These are phyloP conservation scores for Castanea crenata DNA, from an alignment of 306 rosid genomes.

Conservation along the genomic window DNA sequence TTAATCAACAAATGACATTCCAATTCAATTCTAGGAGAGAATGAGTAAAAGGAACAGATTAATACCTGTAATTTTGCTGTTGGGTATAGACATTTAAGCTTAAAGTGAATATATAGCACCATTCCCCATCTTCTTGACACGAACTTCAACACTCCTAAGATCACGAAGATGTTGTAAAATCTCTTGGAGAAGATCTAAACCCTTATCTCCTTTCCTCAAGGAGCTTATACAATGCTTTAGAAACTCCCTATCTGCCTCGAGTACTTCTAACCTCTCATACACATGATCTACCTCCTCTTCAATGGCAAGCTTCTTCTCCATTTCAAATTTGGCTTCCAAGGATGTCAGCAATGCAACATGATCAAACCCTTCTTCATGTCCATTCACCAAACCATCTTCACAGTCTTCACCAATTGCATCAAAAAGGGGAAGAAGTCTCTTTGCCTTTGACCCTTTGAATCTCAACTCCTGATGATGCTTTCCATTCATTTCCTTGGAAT, in stretches of 20 bases:
- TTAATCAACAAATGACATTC: background rate
- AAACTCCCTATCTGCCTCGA: conserved; percentile 91
- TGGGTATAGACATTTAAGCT: conserved; percentile 13
- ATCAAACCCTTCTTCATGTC: conserved; percentile 45
- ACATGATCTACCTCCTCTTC: conserved; percentile 73
- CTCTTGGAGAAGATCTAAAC: conserved; percentile 80
- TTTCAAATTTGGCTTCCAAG: conserved; percentile 34
- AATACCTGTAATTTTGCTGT: conserved; percentile 37
- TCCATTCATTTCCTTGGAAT: conserved; percentile 57
- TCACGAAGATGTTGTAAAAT: conserved; percentile 92
- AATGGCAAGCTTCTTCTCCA: conserved; percentile 45
- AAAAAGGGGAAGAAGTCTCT: conserved; percentile 76
- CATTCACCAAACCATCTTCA: conserved; percentile 54
- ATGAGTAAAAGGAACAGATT: background rate
- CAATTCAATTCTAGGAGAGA: background rate
- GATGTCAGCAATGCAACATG: conserved; percentile 28
- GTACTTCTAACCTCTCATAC: conserved; percentile 82
- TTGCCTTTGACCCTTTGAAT: conserved; percentile 44
- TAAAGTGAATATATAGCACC: conserved; percentile 31
- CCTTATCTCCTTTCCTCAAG: conserved; percentile 90
- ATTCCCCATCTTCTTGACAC: conserved; percentile 53
- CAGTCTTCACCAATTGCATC: conserved; percentile 55
- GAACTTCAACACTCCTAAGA: conserved; percentile 77
- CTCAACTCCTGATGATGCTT: conserved; percentile 56
- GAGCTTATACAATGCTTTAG: conserved; percentile 88